Evolutionary conservation across 108 stramenopile genomes (phyloP).

Genomic region (Nannochloropsis granulata): DNA sequence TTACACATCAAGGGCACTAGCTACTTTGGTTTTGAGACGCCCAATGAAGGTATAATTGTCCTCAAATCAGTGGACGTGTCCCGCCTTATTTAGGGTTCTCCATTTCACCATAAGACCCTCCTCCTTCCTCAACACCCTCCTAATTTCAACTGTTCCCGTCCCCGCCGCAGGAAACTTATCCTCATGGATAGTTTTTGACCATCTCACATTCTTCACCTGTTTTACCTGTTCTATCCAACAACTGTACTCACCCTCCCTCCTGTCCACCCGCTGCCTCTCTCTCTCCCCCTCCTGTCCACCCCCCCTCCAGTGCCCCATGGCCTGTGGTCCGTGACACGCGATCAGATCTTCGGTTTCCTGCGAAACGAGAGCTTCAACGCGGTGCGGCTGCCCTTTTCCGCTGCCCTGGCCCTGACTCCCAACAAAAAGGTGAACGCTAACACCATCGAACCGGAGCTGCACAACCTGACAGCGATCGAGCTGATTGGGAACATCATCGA

Average conservation of each 20-base stretch:
- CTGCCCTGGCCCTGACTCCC: background rate
- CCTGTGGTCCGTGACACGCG: background rate
- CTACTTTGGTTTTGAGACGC: background rate
- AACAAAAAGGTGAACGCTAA: background rate
- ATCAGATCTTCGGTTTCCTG: background rate
- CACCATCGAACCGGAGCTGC: background rate
- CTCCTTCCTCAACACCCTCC: too few relatives aligned
- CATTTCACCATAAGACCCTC: too few relatives aligned
- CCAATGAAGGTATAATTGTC: background rate
- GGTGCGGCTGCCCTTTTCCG: background rate
- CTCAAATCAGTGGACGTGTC: background rate
- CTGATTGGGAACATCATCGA: background rate
- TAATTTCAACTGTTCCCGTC: too few relatives aligned
- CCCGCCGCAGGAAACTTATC: too few relatives aligned
- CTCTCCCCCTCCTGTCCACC: too few relatives aligned
- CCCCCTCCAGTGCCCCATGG: background rate
- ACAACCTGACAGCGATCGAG: background rate
- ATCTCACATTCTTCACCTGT: too few relatives aligned
- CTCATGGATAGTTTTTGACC: too few relatives aligned
- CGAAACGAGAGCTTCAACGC: background rate
- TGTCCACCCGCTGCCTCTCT: too few relatives aligned
- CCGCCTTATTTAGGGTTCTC: background rate
- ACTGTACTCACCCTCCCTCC: too few relatives aligned
- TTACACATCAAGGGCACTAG: background rate
- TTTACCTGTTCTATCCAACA: too few relatives aligned